Conservation (phyloP, 495 filamentous ascomycete genomes). For the Rostrohypoxylon terebratum region DNA sequence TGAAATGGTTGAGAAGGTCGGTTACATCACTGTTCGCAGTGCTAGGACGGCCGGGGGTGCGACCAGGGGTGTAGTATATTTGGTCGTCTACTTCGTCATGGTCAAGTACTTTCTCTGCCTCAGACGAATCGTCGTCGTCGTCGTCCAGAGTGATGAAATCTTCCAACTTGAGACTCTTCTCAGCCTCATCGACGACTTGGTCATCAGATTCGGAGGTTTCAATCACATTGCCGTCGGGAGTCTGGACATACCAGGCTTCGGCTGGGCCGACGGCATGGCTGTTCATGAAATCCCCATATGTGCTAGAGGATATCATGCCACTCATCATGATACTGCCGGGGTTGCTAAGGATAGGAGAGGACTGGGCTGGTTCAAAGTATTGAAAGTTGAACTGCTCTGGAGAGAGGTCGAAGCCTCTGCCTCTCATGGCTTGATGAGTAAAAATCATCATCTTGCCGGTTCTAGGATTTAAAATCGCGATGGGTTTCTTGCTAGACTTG, state of each 20-base stretch:
- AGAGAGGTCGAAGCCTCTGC: slow-evolving; percentile 56
- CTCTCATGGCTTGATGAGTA: slow-evolving; percentile 53
- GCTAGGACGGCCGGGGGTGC: slow-evolving; percentile 63
- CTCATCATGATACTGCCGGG: slow-evolving; percentile 83
- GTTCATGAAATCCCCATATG: slow-evolving; percentile 69
- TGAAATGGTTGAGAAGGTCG: slow-evolving; percentile 72
- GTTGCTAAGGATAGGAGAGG: slow-evolving; percentile 72
- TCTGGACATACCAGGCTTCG: slow-evolving; percentile 80
- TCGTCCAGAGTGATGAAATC: slow-evolving; percentile 79
- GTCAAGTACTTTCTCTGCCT: slow-evolving; percentile 64
- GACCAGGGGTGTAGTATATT: slow-evolving; percentile 64
- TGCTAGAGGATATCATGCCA: slow-evolving; percentile 66
- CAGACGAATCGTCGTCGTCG: slow-evolving; percentile 64
- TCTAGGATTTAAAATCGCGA: slow-evolving; percentile 75
- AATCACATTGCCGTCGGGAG: slow-evolving; percentile 62
- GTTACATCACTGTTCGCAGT: slow-evolving; percentile 66
- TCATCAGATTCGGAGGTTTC: slow-evolving; percentile 61
- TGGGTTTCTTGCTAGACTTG: slow-evolving; percentile 71
- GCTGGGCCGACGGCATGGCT: slow-evolving; percentile 75
- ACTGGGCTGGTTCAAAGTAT: slow-evolving; percentile 63
- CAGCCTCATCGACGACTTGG: slow-evolving; percentile 71
- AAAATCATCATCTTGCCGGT: slow-evolving; percentile 80
- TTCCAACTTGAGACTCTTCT: slow-evolving; percentile 71
- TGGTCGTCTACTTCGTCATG: slow-evolving; percentile 57
- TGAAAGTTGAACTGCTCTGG: slow-evolving; percentile 60